phyloP scores from a whole-genome alignment of 2,329 filamentous ascomycete genomes.

The Cladobotryum mycophilum region DNA sequence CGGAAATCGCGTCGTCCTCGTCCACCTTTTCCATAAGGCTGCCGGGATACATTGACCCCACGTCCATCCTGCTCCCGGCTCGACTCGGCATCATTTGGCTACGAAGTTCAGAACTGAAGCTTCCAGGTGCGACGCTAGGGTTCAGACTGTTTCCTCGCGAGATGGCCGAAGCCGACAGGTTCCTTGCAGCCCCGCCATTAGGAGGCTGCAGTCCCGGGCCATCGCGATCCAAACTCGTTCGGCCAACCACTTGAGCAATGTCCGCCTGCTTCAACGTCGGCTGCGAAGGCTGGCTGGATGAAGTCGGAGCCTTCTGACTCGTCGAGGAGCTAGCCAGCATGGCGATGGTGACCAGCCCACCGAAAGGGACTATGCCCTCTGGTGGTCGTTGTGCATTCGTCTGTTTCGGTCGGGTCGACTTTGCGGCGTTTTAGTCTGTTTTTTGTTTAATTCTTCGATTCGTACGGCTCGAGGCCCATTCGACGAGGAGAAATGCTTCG shows the following conservation, averaged over 20 bases:
- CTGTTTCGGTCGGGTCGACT: slow-evolving; percentile 14
- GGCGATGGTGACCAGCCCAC: slow-evolving; percentile 28
- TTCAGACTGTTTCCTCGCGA: slow-evolving; percentile 66
- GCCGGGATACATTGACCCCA: slow-evolving; percentile 29
- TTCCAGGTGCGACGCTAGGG: slow-evolving; percentile 66
- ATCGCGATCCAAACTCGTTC: slow-evolving; percentile 51
- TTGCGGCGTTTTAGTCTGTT: neutral
- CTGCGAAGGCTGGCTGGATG: slow-evolving; percentile 32
- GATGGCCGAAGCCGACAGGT: slow-evolving; percentile 48
- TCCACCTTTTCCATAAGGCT: slow-evolving; percentile 51
- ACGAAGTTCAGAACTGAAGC: slow-evolving; percentile 83
- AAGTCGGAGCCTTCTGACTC: slow-evolving; percentile 25
- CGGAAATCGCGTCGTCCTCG: slow-evolving; percentile 51
- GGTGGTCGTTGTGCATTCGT: slow-evolving; percentile 32
- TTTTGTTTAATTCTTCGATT: neutral
- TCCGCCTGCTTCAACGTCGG: slow-evolving; percentile 24
- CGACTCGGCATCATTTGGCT: slow-evolving; percentile 50
- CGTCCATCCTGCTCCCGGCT: slow-evolving; percentile 31
- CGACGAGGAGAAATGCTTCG: neutral
- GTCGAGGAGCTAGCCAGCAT: slow-evolving; percentile 28
- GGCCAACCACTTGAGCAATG: slow-evolving; percentile 28
- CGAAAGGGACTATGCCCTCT: slow-evolving; percentile 33
- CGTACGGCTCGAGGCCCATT: slow-evolving; percentile 6
- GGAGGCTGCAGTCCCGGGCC: slow-evolving; percentile 43
- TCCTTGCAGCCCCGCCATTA: slow-evolving; percentile 39